Evolutionary conservation across 1,139 yeast species (phyloP).

Genomic region (Diutina rugosa): DNA sequence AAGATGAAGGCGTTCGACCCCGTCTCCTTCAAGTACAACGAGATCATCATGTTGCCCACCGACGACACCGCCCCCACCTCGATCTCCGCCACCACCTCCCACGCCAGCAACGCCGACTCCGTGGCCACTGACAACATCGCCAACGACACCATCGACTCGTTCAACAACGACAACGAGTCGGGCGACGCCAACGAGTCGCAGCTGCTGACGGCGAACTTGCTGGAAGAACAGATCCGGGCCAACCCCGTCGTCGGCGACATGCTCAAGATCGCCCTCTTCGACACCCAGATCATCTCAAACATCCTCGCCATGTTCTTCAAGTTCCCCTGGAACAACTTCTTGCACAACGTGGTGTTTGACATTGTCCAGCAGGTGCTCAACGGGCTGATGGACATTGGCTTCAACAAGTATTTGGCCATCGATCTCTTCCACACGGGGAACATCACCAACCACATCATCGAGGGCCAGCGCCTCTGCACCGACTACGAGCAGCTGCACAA

Average conservation of each 20-base stretch:
- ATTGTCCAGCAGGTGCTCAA: constrained; percentile 92
- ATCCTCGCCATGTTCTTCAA: constrained; percentile 75
- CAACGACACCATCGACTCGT: constrained; percentile 14
- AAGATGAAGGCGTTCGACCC: constrained; percentile 35
- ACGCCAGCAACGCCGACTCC: not conserved
- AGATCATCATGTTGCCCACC: constrained; percentile 25
- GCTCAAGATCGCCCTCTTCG: constrained; percentile 75
- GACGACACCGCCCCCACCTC: constrained; percentile 1
- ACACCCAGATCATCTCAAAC: constrained; percentile 65
- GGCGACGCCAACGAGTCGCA: constrained; percentile 28
- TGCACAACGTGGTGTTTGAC: constrained; percentile 96
- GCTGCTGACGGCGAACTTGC: constrained; percentile 26
- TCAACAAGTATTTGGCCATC: constrained; percentile 77
- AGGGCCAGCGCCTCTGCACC: constrained; percentile 64
- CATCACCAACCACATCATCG: constrained; percentile 66
- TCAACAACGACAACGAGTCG: constrained; percentile 7
- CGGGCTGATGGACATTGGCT: constrained; percentile 86
- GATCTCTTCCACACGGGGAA: constrained; percentile 73
- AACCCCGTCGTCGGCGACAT: constrained; percentile 83
- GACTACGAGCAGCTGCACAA: constrained; percentile 48
- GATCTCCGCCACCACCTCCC: not conserved
- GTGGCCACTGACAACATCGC: constrained; percentile 28
- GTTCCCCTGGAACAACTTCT: constrained; percentile 95
- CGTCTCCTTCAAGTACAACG: constrained; percentile 35
- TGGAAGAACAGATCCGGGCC: constrained; percentile 49